These are phyloP conservation scores for Physcomitrellopsis africana DNA, from an alignment of 225 moss, liverwort and hornwort genomes.

Conservation along the genomic window DNA sequence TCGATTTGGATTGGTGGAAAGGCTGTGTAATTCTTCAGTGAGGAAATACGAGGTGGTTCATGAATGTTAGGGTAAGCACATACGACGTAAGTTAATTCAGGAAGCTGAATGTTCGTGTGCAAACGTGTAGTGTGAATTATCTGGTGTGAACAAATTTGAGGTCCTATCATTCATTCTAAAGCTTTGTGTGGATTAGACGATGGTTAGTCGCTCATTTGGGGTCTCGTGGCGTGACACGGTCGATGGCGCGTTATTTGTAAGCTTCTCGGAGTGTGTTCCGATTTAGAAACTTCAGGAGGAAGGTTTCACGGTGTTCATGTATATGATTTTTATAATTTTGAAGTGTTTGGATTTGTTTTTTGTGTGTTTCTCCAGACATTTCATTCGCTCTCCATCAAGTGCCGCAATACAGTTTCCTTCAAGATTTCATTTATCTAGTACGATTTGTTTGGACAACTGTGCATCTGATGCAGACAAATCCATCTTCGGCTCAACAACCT, in stretches of 20 bases:
- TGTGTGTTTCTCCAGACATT: not conserved
- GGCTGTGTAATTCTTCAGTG: not conserved
- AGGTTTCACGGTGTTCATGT: not conserved
- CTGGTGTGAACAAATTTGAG: constrained; percentile 13
- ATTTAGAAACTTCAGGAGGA: constrained; percentile 3
- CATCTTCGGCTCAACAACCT: not conserved
- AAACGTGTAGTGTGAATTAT: not conserved
- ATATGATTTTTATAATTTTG: constrained; percentile 1
- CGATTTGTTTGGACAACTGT: constrained; percentile 2
- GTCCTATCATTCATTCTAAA: not conserved
- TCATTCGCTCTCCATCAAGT: not conserved
- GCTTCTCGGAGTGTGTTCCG: not conserved
- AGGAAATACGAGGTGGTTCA: not conserved
- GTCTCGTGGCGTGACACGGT: not conserved
- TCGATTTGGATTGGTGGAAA: not conserved
- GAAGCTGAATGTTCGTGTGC: not conserved
- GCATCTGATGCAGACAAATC: not conserved
- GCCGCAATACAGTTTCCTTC: not conserved
- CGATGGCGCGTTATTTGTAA: not conserved
- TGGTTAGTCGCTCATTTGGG: not conserved
- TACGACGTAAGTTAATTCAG: not conserved
- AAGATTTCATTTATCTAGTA: not conserved
- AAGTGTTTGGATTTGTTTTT: not conserved
- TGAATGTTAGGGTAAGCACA: constrained; percentile 29
- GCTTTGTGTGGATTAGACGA: not conserved